A percentile compares a stretch with the other conserved stretches of the same genome.
Conservation (phyloP, 805 yeast genomes). For the Hemisphaericaspora nanyangensis region DNA sequence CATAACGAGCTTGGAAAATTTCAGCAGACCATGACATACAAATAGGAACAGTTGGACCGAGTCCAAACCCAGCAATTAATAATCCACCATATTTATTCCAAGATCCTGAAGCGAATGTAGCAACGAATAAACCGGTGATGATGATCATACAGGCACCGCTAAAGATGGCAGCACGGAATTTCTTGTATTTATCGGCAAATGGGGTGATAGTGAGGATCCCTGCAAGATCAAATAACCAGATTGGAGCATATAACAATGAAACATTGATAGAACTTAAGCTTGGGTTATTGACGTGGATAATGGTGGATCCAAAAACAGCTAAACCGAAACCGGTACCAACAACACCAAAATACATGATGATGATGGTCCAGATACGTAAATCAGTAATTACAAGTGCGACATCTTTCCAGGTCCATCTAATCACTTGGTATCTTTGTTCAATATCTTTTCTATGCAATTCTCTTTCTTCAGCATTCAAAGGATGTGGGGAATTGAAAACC, state of each 20-base stretch:
- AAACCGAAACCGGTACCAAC: slow-evolving; percentile 89
- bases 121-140: slow-evolving; percentile 69
- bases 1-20: slow-evolving; percentile 65
- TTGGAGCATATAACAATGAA: slow-evolving; percentile 79
- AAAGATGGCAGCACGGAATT: slow-evolving; percentile 59
- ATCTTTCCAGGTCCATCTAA: slow-evolving; percentile 59
- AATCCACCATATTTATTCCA: slow-evolving; percentile 83
- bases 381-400: slow-evolving; percentile 54
- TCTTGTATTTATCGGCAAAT: slow-evolving; percentile 66
- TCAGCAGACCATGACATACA: slow-evolving; percentile 82
- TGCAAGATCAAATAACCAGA: slow-evolving; percentile 81
- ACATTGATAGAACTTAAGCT: slow-evolving; percentile 60
- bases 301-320: slow-evolving; percentile 80
- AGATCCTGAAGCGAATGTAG: slow-evolving; percentile 66
- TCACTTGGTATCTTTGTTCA: slow-evolving; percentile 43
- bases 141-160: slow-evolving; percentile 60
- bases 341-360: slow-evolving; percentile 88
- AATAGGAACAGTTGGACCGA: slow-evolving; percentile 89
- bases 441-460: slow-evolving; percentile 59
- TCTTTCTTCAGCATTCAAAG: slow-evolving; percentile 53
- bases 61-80: slow-evolving; percentile 77
- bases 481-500: slow-evolving; percentile 34
- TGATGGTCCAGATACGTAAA: slow-evolving; percentile 70
- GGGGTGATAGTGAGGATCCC: slow-evolving; percentile 77
- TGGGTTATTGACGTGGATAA: slow-evolving; percentile 64